Base-by-base conservation (phyloP, 495 filamentous ascomycete genomes). In the Bacidia gigantensis region DNA sequence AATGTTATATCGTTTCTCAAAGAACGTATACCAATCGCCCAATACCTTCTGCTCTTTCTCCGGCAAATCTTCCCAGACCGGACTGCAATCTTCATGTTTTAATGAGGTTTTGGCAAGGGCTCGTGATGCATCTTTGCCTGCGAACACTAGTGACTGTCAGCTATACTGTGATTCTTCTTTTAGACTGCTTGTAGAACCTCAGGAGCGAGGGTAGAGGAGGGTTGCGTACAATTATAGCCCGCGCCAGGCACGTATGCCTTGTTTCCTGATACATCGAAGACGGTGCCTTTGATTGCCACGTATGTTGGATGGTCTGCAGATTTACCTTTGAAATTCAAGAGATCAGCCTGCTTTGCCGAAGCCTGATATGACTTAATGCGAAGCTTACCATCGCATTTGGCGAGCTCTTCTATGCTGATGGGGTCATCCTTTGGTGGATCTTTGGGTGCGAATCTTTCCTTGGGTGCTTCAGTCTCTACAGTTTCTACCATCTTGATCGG, bases 251-350 rank as follows among this genome's bases (percentile, higher is more conserved):
- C 76, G 62, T 99, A 99, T 26, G 84, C 79, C 29, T 78, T 74
- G 63, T 96, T 97, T 20, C 79, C 83, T 46, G 75, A 85, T 47
- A 99, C 92, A 63, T 99, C 90, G 62, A 95, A 99, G 41, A 99
- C 83, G 54, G 78, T 84, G 53, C 90, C 89, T 71, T 95, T 97
- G 69, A 99, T 97, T 25, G 93, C 92, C 23, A 99, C 88, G 57
- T 89, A 86, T 22, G 82, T 88, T 26, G 87, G 87, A 52, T 72
- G 78, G 47, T 75, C 79, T 2, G 78, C 67, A 51, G 83, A 79
- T 67, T 69, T 67, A 48, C 75, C 79, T 82, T 56, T 41, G 54
- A 26, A 44, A 7, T 14, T 35, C 29, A 5, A 45, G 50, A 24
- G 25, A 47, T 7, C 12, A 35, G 49, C 25, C 29, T 35, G 29